These are phyloP conservation scores for Annona cherimola DNA, from an alignment of 164 flowering plant species.

Conservation along the genomic window DNA sequence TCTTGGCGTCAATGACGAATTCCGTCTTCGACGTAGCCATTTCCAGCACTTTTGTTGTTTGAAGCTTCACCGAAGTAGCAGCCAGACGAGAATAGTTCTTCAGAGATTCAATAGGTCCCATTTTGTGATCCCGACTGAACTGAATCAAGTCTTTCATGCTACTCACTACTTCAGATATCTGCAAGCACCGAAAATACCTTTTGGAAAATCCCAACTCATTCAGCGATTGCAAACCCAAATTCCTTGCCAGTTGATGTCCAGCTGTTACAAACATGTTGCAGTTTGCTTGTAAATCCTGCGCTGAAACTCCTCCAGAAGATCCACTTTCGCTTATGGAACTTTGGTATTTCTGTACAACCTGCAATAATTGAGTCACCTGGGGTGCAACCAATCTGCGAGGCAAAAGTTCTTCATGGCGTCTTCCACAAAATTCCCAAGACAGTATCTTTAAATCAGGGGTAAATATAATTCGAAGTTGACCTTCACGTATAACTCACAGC, in stretches of 20 bases:
- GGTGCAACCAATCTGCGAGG: too few species aligned
- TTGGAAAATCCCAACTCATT: conserved; percentile 97
- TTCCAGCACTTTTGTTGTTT: too few species aligned
- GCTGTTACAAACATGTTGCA: conserved; percentile 60
- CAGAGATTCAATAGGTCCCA: conserved; percentile 89
- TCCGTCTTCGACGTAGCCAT: too few species aligned
- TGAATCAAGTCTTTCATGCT: conserved; percentile 93
- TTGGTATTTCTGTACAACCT: conserved; percentile 37
- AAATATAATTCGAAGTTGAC: too few species aligned
- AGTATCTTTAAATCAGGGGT: too few species aligned
- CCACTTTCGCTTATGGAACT: conserved; percentile 24
- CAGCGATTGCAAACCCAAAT: conserved; percentile 75
- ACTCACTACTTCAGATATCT: conserved; percentile 95
- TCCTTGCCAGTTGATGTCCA: conserved; percentile 80
- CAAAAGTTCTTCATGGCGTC: too few species aligned
- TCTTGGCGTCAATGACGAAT: too few species aligned
- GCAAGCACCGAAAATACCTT: conserved; percentile 88
- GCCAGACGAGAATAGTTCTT: too few species aligned
- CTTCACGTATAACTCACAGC: too few species aligned
- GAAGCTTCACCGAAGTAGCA: too few species aligned
- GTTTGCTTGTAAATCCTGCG: conserved; percentile 29
- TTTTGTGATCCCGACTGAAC: conserved; percentile 59
- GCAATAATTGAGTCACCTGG: too few species aligned
- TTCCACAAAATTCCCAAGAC: too few species aligned
- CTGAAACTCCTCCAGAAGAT: conserved; percentile 22